These are phyloP conservation scores for Penicillium longicatenatum DNA, from an alignment of 495 filamentous ascomycete species.

Conservation along the genomic window DNA sequence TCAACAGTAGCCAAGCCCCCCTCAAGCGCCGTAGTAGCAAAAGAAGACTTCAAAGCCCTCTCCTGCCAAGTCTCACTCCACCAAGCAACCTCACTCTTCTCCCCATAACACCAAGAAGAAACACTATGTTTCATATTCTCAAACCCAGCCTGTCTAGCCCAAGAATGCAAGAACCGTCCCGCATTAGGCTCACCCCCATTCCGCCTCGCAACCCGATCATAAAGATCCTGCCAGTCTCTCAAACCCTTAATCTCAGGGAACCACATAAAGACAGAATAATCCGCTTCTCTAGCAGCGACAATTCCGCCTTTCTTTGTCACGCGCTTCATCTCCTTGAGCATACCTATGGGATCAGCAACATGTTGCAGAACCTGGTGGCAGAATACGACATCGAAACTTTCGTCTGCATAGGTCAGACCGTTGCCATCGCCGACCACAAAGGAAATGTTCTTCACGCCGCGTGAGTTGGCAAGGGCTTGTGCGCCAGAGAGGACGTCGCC, in stretches of 20 bases:
- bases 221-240: conserved; percentile 41
- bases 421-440: conserved; percentile 52
- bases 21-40: conserved; percentile 41
- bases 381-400: conserved; percentile 58
- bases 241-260: conserved; percentile 49
- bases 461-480: conserved; percentile 32
- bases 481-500: conserved; percentile 40
- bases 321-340: conserved; percentile 51
- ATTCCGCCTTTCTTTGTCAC: conserved; percentile 54
- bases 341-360: conserved; percentile 41
- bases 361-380: conserved; percentile 58
- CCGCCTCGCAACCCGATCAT: conserved; percentile 35
- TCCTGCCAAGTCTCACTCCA: conserved; percentile 53
- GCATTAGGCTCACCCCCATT: conserved; percentile 54
- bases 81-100: conserved; percentile 42
- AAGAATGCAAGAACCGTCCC: conserved; percentile 49
- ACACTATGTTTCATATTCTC: conserved; percentile 35
- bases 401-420: conserved; percentile 44
- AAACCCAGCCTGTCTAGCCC: conserved; percentile 54
- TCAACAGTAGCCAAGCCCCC: conserved; percentile 37
- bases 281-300: conserved; percentile 50
- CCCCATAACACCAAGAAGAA: conserved; percentile 49
- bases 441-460: conserved; percentile 42
- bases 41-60: conserved; percentile 37
- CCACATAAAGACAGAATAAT: conserved; percentile 42